A percentile compares a stretch with the other conserved stretches of the same genome.
Conservation (phyloP, 163 green algal species). For the Chlamydomonas reinhardtii region DNA sequence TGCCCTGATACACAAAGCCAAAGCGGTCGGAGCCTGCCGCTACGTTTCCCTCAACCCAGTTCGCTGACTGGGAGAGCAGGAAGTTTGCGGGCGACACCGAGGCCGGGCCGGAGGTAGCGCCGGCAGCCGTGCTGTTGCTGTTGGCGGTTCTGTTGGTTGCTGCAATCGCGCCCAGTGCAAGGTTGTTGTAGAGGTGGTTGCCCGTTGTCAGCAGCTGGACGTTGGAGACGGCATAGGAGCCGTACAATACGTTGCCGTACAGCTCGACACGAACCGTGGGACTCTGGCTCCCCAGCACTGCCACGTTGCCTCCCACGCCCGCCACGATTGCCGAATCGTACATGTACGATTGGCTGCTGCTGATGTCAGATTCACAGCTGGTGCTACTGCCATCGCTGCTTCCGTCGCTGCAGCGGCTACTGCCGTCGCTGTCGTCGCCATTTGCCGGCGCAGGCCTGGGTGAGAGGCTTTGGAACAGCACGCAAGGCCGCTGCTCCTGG, state of each 20-base stretch:
- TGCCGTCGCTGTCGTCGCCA: too few species aligned
- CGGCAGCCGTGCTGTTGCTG: too few species aligned
- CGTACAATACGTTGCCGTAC: constrained; percentile 61
- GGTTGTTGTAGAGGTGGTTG: constrained; percentile 58
- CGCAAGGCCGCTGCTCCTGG: background rate
- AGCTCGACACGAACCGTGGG: background rate
- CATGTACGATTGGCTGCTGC: background rate
- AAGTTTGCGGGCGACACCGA: background rate
- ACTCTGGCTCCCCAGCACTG: background rate
- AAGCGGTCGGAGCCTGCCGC: constrained; percentile 56
- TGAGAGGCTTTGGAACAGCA: background rate
- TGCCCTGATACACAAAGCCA: constrained; percentile 22
- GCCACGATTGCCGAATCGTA: background rate
- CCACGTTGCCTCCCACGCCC: constrained; percentile 4
- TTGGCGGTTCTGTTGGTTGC: too few species aligned
- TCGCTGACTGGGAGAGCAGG: background rate
- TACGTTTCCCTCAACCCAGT: constrained; percentile 47
- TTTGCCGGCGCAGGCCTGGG: too few species aligned
- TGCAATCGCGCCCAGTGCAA: constrained; percentile 55
- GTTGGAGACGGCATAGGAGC: constrained; percentile 51
- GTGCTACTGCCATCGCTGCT: background rate
- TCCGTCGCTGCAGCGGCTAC: background rate
- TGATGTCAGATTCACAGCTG: too few species aligned
- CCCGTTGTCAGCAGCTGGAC: constrained; percentile 27
- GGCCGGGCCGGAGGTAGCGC: too few species aligned